Evolutionary conservation across 2,329 filamentous ascomycete genomes (phyloP).

Genomic region (Fusarium ramigenum): DNA sequence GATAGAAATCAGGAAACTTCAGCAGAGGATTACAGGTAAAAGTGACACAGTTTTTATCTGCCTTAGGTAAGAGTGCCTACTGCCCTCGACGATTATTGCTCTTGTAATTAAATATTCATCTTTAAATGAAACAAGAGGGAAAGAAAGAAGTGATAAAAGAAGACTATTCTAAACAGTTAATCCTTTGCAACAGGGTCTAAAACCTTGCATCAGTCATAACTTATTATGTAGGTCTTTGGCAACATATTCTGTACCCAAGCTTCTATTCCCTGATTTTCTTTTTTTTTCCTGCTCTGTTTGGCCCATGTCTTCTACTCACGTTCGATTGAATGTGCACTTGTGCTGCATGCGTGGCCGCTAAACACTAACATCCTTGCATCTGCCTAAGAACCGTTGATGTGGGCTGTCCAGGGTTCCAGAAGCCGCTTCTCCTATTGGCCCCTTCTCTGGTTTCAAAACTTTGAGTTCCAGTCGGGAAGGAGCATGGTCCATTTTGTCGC

Average conservation of each 20-base stretch:
- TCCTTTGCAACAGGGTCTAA: neutral
- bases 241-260: neutral
- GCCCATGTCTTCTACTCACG: slow-evolving; percentile 8
- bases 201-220: neutral
- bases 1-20: neutral
- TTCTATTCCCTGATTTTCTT: neutral
- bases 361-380: slow-evolving; percentile 23
- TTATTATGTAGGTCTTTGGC: neutral
- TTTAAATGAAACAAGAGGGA: neutral
- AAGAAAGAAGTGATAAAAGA: neutral
- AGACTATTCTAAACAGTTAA: neutral
- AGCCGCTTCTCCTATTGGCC: slow-evolving; percentile 17
- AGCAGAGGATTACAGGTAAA: neutral
- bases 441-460: slow-evolving; percentile 33
- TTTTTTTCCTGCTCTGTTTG: neutral
- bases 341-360: slow-evolving; percentile 24
- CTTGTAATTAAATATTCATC: neutral
- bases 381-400: slow-evolving; percentile 33
- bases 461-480: slow-evolving; percentile 36
- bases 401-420: slow-evolving; percentile 21
- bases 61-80: neutral
- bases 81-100: neutral
- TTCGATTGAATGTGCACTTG: slow-evolving; percentile 23
- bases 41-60: neutral
- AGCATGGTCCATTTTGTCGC: slow-evolving; percentile 31